Evolutionary conservation across 331 rosid species (phyloP), one percentile per base, ranked within the genome.

Genomic region (Saraca asoca): DNA sequence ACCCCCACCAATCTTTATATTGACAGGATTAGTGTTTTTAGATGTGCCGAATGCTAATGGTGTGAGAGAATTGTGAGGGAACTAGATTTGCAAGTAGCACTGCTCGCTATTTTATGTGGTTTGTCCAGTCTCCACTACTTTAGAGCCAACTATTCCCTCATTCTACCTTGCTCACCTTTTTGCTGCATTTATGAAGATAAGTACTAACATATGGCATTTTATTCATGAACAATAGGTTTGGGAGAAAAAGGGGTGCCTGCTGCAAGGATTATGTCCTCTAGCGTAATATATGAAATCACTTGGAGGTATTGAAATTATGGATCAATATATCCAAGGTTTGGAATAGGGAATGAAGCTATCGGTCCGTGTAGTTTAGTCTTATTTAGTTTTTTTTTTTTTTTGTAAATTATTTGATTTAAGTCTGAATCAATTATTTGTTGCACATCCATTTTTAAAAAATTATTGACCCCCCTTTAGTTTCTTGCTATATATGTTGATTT

Each of bases 341-440:
- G 67, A 44, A 72, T 72, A 38, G 85, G 85, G 85, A 80, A 80
- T 80, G 85, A 76, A 80, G 85, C 85, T 79, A 72, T 68, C 55
- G 85, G 85, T 80, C 85, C 85, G 66, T 41, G 59, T 72, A 71
- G 79, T 72, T 75, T 63, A 71, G 18, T 59, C 48, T 9, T 67
- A 39, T 14, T 67, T 62, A 49, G 62, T 80, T 80, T 70, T 44
- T 17, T 80, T 67, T 43, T 17, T 76, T 62, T 62, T 76, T 68
- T 63, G 78, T 80, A 79, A 70, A 58, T 67, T 33, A 62, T 45
- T 69, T 76, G 62, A 61, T 73, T 63, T 37, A 56, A 76, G 68
- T n/a, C 39, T 58, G 79, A 71, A 76, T 55, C 80, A 29, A 80
- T 56, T 66, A 75, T 80, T 71, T 80, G 78, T 71, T 80, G 72